Evolutionary conservation across 257 asterid species (phyloP), one percentile per base, ranked within the genome.

Genomic region (Capsicum chinense): DNA sequence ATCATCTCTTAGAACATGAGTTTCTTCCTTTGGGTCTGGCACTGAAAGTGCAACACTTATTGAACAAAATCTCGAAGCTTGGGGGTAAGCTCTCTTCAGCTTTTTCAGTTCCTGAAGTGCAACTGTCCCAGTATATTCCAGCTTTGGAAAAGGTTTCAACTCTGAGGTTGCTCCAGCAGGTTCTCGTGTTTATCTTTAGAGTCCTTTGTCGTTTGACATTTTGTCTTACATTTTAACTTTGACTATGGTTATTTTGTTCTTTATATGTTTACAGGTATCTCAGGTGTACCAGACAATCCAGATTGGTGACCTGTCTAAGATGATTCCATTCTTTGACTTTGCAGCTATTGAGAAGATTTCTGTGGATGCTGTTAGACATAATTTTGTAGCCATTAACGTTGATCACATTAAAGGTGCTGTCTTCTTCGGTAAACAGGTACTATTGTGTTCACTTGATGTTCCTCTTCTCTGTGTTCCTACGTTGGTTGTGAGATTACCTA

Each of bases 101-200:
- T 80, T 85, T 95, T 85, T 88, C 94, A 80, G 95, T 93, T 83
- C 95, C 94, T 50, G 97, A 90, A 84, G 85, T 92, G 80, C 94
- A 90, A 84, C 56, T 93, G 83, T 89, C 93, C 79, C 91, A 85
- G 44, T 93, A 92, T 89, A 85, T 89, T 88, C 93, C 95, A 84
- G 87, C 94, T 7, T 85, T 95, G 86, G 99, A 94, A 88, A 94
- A 91, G 88, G 94, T 93, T 85, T 93, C 93, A 57, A 90, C 98
- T 69, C 89, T 95, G 88, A 90, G 98, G 89, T 88, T 92, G 91
- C 92, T 94, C 88, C 97, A 91, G 82, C 92, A 93, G 95, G 98
- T 95, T 68, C 57, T 83, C 60, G 17, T 42, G 12, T 47, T 76
- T 16, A 35, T 48, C 58, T 63, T 15, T 80, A 15, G 4, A 33